These are phyloP conservation scores for Sclerotinia subarctica DNA, from an alignment of 2,329 filamentous ascomycete genomes.

Conservation along the genomic window DNA sequence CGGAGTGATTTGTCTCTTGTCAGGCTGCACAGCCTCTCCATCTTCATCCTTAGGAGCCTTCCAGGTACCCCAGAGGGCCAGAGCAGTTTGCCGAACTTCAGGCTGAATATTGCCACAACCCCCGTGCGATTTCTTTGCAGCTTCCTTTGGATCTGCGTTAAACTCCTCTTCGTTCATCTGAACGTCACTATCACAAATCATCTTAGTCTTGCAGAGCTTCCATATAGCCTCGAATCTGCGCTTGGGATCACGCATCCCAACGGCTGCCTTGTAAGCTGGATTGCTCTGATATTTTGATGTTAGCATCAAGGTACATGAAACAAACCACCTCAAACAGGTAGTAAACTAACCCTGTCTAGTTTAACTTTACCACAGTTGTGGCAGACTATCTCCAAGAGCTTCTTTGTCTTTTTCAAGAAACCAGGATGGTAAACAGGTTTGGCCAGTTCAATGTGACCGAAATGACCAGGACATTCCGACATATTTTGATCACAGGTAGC, in stretches of 20 bases:
- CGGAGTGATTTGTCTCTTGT: conserved; percentile 79
- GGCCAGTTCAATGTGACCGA: conserved; percentile 96
- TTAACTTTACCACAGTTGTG: conserved; percentile 98
- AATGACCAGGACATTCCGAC: conserved; percentile 94
- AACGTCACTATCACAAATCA: conserved; percentile 77
- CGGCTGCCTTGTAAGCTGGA: conserved; percentile 75
- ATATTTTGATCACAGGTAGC: conserved; percentile 95
- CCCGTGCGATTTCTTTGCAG: conserved; percentile 63
- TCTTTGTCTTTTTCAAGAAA: conserved; percentile 99
- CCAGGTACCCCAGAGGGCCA: conserved; percentile 76
- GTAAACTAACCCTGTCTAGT: conserved; percentile 91
- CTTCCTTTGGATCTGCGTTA: conserved; percentile 55
- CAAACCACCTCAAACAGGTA: conserved; percentile 54
- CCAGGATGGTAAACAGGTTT: conserved; percentile 93
- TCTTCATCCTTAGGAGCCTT: conserved; percentile 74
- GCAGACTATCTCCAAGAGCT: conserved; percentile 97
- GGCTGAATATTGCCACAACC: conserved; percentile 93
- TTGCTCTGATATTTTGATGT: conserved; percentile 67
- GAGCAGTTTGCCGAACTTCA: conserved; percentile 78
- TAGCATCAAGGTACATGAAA: conserved; percentile 55
- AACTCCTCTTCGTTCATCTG: conserved; percentile 65
- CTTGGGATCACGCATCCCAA: conserved; percentile 87
- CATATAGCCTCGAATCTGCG: conserved; percentile 90
- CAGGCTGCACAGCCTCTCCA: conserved; percentile 62
- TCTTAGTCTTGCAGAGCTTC: conserved; percentile 86